phyloP scores from a whole-genome alignment of 257 asterid species.

The Leptodermis oblonga region DNA sequence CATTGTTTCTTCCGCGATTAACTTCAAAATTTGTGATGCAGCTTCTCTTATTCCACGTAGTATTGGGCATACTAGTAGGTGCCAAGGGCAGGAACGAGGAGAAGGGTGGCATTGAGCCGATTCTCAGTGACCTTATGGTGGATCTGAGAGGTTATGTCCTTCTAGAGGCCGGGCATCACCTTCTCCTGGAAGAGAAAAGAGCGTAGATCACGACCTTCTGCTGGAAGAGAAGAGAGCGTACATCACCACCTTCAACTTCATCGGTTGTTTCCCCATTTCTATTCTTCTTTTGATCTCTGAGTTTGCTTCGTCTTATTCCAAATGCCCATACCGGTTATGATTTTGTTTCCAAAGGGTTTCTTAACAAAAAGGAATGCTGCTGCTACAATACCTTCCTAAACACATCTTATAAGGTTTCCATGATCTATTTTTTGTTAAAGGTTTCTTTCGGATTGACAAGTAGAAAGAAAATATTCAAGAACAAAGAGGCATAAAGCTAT shows the following conservation, averaged over 20 bases:
- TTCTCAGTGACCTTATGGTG: slow-evolving; percentile 74
- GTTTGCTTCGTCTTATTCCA: slow-evolving; percentile 30
- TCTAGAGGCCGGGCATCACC: slow-evolving; percentile 92
- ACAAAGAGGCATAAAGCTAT: no score
- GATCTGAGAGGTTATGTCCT: slow-evolving; percentile 69
- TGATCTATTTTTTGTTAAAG: no score
- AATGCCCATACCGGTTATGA: no score
- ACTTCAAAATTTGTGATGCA: slow-evolving; percentile 64
- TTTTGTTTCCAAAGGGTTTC: no score
- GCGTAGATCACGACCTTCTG: slow-evolving; percentile 90
- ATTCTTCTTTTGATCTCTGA: slow-evolving; percentile 22
- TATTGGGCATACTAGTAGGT: slow-evolving; percentile 69
- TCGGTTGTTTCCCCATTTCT: slow-evolving; percentile 85
- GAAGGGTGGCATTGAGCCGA: slow-evolving; percentile 78
- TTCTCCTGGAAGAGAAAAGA: slow-evolving; percentile 79
- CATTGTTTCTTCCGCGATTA: neutral
- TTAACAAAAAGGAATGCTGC: no score
- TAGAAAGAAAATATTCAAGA: no score
- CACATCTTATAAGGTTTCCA: no score
- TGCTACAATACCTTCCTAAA: no score
- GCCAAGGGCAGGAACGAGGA: slow-evolving; percentile 70
- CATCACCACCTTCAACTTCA: slow-evolving; percentile 74
- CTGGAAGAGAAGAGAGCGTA: slow-evolving; percentile 83
- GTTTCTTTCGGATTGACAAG: no score
- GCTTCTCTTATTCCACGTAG: slow-evolving; percentile 67